phyloP scores from a whole-genome alignment of 768 basidiomycete species.

The Russula olivacea region DNA sequence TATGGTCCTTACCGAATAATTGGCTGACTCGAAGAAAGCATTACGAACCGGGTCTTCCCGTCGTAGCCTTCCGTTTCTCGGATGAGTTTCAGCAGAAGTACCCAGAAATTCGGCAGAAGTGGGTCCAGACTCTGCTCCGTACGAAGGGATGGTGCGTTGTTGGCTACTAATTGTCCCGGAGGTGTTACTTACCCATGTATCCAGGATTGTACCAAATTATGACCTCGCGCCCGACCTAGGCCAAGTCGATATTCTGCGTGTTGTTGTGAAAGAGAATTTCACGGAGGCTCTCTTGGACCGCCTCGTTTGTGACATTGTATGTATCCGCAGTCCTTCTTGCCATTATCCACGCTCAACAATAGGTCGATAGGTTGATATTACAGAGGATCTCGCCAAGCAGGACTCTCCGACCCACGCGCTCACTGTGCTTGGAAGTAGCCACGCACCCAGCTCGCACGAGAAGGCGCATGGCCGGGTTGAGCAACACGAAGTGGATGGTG shows the following conservation, averaged over 20 bases:
- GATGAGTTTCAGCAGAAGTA: constrained; percentile 47
- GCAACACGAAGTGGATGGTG: constrained; percentile 39
- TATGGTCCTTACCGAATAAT: not conserved
- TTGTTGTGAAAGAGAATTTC: constrained; percentile 53
- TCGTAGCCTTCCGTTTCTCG: constrained; percentile 51
- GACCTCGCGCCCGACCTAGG: constrained; percentile 49
- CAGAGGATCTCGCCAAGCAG: constrained; percentile 47
- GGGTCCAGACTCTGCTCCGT: constrained; percentile 48
- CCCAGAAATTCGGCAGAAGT: constrained; percentile 52
- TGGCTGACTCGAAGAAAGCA: constrained; percentile 27
- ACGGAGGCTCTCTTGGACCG: constrained; percentile 45
- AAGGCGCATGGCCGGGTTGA: constrained; percentile 39
- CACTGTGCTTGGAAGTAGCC: constrained; percentile 35
- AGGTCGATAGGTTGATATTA: constrained; percentile 50
- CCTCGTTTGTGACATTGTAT: constrained; percentile 62
- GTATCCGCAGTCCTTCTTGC: constrained; percentile 26
- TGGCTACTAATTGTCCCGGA: not conserved
- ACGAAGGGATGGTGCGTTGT: constrained; percentile 39
- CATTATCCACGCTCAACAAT: constrained; percentile 2
- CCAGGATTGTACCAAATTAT: constrained; percentile 55
- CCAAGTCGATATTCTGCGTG: constrained; percentile 52
- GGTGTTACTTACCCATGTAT: not conserved
- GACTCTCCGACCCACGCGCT: constrained; percentile 49
- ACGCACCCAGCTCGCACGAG: constrained; percentile 33
- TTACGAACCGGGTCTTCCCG: constrained; percentile 48